These are phyloP conservation scores for Fraxinus latifolia DNA, from an alignment of 305 asterid genomes.

Conservation along the genomic window DNA sequence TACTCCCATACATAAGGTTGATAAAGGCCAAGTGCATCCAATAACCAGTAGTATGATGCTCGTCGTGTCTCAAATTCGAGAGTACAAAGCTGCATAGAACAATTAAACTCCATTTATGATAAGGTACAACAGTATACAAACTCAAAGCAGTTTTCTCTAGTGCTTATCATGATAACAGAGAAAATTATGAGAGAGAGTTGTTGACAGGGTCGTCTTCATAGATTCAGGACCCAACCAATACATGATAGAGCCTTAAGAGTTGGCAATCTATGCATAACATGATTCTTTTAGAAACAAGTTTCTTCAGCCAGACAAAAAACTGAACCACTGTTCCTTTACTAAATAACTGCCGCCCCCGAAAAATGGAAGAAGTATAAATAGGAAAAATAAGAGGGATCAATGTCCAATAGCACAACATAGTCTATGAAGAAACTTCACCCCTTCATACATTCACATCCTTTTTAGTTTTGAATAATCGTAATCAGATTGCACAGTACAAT, in stretches of 20 bases:
- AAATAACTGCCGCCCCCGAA: neutral
- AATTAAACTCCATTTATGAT: constrained; percentile 1
- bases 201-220: neutral
- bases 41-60: constrained; percentile 87
- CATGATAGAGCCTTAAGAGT: neutral
- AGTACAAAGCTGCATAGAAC: constrained; percentile 62
- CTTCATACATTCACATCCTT: neutral
- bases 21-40: constrained; percentile 69
- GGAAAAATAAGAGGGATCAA: neutral
- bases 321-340: neutral
- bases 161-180: neutral
- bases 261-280: neutral
- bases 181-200: neutral
- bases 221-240: neutral
- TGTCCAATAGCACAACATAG: neutral
- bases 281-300: neutral
- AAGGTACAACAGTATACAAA: neutral
- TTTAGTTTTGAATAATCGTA: neutral
- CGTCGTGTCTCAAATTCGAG: constrained; percentile 92
- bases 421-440: neutral
- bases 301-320: neutral
- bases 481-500: neutral
- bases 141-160: neutral
- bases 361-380: neutral
- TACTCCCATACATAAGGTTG: constrained; percentile 91